These are phyloP conservation scores for Neurospora sp. DNA, from an alignment of 2,329 filamentous ascomycete species.

Conservation along the genomic window DNA sequence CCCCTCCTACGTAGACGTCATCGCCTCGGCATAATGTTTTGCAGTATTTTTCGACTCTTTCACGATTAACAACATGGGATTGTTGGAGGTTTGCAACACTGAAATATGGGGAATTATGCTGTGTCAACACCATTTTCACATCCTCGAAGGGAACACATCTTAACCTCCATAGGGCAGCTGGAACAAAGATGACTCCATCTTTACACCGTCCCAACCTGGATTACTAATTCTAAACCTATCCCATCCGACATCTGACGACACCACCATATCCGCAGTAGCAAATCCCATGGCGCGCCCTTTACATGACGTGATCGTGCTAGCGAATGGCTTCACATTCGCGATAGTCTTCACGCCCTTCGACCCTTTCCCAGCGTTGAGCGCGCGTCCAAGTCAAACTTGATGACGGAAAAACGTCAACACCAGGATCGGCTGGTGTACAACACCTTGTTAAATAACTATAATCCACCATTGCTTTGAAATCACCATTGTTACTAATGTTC, in stretches of 20 bases:
- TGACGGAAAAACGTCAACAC: neutral
- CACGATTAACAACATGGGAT: neutral
- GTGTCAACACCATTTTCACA: neutral
- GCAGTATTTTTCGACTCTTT: neutral
- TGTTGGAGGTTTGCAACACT: neutral
- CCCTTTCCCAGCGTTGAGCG: neutral
- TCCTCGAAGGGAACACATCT: neutral
- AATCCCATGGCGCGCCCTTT: slow-evolving; percentile 3
- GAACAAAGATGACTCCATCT: neutral
- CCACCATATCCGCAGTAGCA: neutral
- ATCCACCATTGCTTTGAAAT: neutral
- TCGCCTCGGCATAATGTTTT: neutral
- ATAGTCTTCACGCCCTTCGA: neutral
- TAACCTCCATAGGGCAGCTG: neutral
- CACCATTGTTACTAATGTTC: neutral
- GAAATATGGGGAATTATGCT: neutral
- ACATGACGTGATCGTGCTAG: slow-evolving; percentile 11
- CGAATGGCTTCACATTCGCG: neutral
- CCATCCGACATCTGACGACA: neutral
- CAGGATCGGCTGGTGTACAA: neutral
- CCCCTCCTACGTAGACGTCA: neutral
- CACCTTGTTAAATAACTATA: neutral
- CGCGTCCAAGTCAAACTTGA: neutral
- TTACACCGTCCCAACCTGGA: neutral
- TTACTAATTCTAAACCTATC: neutral